Base-by-base conservation (phyloP, 306 rosid species). In the Vicia villosa region DNA sequence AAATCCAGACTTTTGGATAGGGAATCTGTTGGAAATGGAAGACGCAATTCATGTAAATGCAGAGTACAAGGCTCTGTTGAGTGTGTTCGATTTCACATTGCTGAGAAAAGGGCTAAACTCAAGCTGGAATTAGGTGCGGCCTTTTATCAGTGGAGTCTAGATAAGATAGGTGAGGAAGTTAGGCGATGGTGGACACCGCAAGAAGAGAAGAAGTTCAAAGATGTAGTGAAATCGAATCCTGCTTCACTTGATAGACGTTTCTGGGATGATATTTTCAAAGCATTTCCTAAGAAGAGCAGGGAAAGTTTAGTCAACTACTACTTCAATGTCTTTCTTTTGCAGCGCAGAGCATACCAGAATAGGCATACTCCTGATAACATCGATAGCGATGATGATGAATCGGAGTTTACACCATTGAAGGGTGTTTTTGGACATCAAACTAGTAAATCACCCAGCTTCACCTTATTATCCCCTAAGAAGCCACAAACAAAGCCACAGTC, bases 381-480 rank as follows among this genome's bases (percentile, higher is more conserved):
- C 62, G 82, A 86, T 74, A 95, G 99, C 20, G 97, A 91, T 47
- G 96, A 94, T 30, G 99, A 94, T 22, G 96, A 87, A 79, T 72
- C 72, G 14, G 97, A 83, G 67, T 74, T 38, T 70, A 82, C 59
- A 60, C 77, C 80, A 19, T 77, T 64, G 82, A 77, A 70, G 63
- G 81, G 77, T 28, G 74, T 66, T 77, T 77, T 72, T 75, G 91
- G 83, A 79, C 77, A 74, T 45, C 84, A 76, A 36, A 59, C 76
- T 24, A 77, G 19, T 2, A 76, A 51, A 10, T 42, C 88, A 5
- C 45, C 73, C 63, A 67, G 64, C 75, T 69, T 85, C 64, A 82
- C 74, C 70, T 79, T 82, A 34, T 70, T 81, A 45, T 64, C 91
- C 58, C 90, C 83, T 5, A 84, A 79, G 55, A 74, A 81, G 73